These are phyloP conservation scores for Podospora appendiculata DNA, from an alignment of 495 filamentous ascomycete genomes.

Conservation along the genomic window DNA sequence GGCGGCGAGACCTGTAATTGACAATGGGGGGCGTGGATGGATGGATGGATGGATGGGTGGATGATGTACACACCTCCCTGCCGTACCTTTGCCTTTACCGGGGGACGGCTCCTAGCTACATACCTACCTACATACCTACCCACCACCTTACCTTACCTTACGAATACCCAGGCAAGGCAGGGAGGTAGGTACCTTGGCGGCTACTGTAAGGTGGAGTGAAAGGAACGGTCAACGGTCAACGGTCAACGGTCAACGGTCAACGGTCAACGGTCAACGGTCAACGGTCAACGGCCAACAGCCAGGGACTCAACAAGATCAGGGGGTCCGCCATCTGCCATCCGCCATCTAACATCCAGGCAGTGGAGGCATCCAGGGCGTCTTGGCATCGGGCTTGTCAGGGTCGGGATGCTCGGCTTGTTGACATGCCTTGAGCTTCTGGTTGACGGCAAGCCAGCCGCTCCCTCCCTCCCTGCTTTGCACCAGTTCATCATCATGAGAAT, in stretches of 20 bases:
- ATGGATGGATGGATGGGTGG: no score
- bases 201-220: no score
- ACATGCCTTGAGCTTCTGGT: constrained; percentile 2
- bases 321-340: neutral
- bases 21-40: neutral
- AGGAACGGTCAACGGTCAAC: no score
- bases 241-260: no score
- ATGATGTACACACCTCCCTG: no score
- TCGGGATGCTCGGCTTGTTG: constrained; percentile 6
- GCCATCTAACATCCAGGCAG: neutral
- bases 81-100: neutral
- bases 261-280: no score
- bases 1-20: neutral
- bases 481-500: no score
- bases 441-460: constrained; percentile 4
- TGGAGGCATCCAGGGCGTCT: constrained; percentile 3
- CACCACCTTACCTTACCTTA: no score
- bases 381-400: neutral
- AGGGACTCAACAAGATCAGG: neutral
- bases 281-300: neutral
- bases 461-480: neutral
- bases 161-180: no score
- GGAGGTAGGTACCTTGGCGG: no score
- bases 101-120: neutral
- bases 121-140: neutral